These are phyloP conservation scores for Erodium moschatum DNA, from an alignment of 441 rosid genomes.

Conservation along the genomic window DNA sequence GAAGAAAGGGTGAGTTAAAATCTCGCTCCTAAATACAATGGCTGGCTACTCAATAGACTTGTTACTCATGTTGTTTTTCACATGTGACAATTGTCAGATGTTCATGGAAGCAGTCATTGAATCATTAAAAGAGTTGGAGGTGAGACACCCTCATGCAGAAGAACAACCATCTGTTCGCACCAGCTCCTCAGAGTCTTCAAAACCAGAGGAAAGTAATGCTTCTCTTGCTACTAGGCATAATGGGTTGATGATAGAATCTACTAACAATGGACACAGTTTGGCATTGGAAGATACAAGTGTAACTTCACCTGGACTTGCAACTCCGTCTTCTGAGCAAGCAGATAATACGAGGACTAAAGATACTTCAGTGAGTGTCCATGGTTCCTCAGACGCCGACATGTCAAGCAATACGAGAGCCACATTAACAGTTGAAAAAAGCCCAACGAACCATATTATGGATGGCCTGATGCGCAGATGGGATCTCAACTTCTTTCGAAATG, in stretches of 20 bases:
- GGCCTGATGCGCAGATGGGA: constrained; percentile 90
- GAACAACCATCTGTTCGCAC: constrained; percentile 28
- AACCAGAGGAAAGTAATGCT: constrained; percentile 10
- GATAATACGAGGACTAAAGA: not conserved
- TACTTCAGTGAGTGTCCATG: constrained; percentile 18
- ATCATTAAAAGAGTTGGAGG: constrained; percentile 63
- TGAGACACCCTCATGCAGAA: constrained; percentile 28
- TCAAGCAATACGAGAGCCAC: constrained; percentile 72
- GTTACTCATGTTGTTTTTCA: not conserved
- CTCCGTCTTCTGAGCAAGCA: constrained; percentile 24
- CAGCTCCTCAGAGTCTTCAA: constrained; percentile 25
- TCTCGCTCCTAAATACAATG: not conserved
- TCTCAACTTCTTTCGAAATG: constrained; percentile 50
- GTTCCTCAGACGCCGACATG: constrained; percentile 44
- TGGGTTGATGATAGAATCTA: constrained; percentile 25
- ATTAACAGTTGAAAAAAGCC: constrained; percentile 55
- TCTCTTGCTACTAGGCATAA: constrained; percentile 25
- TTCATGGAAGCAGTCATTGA: constrained; percentile 75
- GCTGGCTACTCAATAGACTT: not conserved
- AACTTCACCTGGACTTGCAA: constrained; percentile 15
- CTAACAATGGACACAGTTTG: constrained; percentile 22
- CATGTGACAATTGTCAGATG: constrained; percentile 44
- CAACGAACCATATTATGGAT: constrained; percentile 57
- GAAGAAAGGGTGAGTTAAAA: constrained; percentile 65
- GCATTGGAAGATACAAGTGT: constrained; percentile 15